Conservation (phyloP, 108 stramenopile species). For the Fragilariopsis cylindrus region DNA sequence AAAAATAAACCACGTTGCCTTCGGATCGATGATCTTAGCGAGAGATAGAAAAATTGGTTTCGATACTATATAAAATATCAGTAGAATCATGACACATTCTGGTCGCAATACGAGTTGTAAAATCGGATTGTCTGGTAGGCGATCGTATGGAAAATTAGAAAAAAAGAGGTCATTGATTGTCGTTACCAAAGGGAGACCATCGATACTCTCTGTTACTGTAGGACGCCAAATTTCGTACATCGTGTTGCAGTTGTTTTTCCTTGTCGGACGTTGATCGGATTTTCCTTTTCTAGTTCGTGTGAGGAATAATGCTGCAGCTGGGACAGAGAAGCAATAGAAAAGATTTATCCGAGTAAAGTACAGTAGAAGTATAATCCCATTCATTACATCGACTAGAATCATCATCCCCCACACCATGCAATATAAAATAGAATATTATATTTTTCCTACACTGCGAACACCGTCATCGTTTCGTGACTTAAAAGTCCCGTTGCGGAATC, state of each 20-base stretch:
- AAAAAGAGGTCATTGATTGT: conserved; percentile 32
- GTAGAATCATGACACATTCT: conserved; percentile 27
- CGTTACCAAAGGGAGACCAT: conserved; percentile 44
- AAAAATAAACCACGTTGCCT: conserved; percentile 28
- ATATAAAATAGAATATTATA: too few species aligned
- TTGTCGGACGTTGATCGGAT: too few species aligned
- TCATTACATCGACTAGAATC: too few species aligned
- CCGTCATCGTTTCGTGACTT: too few species aligned
- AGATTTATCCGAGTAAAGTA: too few species aligned
- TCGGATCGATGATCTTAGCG: conserved; percentile 21
- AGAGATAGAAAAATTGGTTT: conserved; percentile 29
- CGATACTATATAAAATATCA: conserved; percentile 41
- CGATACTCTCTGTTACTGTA: conserved; percentile 34
- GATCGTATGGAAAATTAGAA: conserved; percentile 48
- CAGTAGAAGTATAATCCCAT: too few species aligned
- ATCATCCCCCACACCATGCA: too few species aligned
- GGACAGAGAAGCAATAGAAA: too few species aligned
- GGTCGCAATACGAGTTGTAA: conserved; percentile 43
- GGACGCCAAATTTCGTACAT: conserved; percentile 36
- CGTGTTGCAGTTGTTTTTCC: background rate
- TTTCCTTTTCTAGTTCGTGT: too few species aligned
- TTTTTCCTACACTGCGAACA: too few species aligned
- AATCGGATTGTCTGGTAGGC: conserved; percentile 30
- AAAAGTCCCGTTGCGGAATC: too few species aligned
- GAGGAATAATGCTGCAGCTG: too few species aligned